Evolutionary conservation across 148 eudicot species (phyloP).

Genomic region (Rhododendron molle): DNA sequence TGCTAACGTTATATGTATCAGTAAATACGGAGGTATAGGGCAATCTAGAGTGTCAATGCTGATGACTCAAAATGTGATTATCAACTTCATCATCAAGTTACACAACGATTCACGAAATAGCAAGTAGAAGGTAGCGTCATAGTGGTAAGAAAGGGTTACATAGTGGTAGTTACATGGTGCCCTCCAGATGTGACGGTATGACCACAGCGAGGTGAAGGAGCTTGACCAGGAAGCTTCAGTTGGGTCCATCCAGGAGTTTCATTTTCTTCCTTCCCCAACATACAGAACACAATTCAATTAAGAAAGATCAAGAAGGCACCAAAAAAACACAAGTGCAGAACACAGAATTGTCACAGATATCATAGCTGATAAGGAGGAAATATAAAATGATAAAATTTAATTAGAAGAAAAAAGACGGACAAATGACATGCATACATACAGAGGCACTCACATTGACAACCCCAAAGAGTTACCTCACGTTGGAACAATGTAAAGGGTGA

Average conservation of each 20-base stretch:
- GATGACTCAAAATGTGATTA: background rate
- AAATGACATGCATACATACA: background rate
- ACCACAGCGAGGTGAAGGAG: constrained; percentile 91
- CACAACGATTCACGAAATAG: background rate
- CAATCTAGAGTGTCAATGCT: background rate
- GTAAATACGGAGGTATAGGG: background rate
- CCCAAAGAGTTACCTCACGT: background rate
- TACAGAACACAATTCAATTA: constrained; percentile 13
- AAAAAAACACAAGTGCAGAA: background rate
- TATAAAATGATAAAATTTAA: background rate
- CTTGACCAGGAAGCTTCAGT: constrained; percentile 98
- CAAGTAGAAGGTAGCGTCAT: background rate
- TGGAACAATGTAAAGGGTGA: background rate
- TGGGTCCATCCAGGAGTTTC: constrained; percentile 99
- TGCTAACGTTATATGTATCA: too few species aligned
- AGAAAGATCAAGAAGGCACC: background rate
- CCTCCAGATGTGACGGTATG: constrained; percentile 92
- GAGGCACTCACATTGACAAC: background rate
- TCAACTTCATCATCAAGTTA: background rate
- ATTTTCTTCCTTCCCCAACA: constrained; percentile 88
- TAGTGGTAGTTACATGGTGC: constrained; percentile 55
- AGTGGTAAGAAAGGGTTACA: constrained; percentile 7
- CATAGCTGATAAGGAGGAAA: background rate
- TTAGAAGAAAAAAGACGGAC: background rate
- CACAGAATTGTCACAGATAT: background rate